Evolutionary conservation across 768 basidiomycete species (phyloP).

Genomic region (Boletus vermiculosoides): DNA sequence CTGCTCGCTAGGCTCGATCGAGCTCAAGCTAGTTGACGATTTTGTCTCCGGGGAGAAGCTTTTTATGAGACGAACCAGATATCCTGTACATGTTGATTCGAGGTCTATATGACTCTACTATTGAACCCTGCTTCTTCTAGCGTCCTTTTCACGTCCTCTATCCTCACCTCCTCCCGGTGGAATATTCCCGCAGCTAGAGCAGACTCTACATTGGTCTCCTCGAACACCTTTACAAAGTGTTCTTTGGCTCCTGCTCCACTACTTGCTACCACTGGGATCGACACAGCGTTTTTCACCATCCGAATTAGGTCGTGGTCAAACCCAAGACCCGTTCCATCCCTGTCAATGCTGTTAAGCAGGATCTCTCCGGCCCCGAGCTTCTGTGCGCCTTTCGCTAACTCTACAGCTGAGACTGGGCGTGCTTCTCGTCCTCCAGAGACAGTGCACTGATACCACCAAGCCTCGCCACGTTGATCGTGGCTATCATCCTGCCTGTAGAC

Average conservation of each 20-base stretch:
- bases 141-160: constrained; percentile 73
- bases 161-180: constrained; percentile 84
- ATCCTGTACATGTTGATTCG: background rate
- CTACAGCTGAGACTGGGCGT: constrained; percentile 80
- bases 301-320: constrained; percentile 85
- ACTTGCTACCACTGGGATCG: constrained; percentile 91
- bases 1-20: background rate
- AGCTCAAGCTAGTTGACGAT: too few relatives aligned
- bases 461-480: constrained; percentile 61
- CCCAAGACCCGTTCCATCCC: constrained; percentile 89
- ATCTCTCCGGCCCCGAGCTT: constrained; percentile 92
- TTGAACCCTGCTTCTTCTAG: constrained; percentile 49
- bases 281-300: constrained; percentile 72
- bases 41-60: too few relatives aligned
- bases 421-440: constrained; percentile 88
- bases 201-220: constrained; percentile 77
- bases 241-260: constrained; percentile 83
- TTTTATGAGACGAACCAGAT: background rate
- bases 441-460: constrained; percentile 99
- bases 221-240: constrained; percentile 90
- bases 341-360: constrained; percentile 92
- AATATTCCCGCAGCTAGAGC: constrained; percentile 97
- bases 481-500: constrained; percentile 44
- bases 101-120: constrained; percentile 35
- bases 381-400: constrained; percentile 92